phyloP scores from a whole-genome alignment of 768 basidiomycete species.

The Suillus americanus region DNA sequence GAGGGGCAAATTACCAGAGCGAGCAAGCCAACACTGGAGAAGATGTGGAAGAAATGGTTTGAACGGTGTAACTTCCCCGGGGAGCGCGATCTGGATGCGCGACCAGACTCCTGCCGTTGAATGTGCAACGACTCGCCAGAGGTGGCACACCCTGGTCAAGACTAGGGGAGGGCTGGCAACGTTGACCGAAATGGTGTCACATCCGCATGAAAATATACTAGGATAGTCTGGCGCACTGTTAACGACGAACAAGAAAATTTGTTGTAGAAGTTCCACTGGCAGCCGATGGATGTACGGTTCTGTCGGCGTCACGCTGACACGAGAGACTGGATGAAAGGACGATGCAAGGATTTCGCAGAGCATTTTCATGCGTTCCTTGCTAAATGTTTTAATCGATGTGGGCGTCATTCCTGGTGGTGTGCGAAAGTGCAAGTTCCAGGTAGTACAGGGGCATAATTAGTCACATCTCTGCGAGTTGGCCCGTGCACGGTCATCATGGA shows the following conservation, averaged over 20 bases:
- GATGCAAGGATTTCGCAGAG: neutral
- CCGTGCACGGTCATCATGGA: slow-evolving; percentile 39
- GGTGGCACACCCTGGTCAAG: neutral
- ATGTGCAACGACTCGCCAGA: neutral
- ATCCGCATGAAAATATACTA: neutral
- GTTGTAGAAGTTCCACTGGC: neutral
- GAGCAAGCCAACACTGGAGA: neutral
- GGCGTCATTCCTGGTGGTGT: neutral
- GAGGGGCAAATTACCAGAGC: neutral
- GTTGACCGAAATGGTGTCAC: neutral
- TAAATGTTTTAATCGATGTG: neutral
- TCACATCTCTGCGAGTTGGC: neutral
- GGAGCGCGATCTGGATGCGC: neutral
- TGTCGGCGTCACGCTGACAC: neutral
- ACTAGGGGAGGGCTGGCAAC: neutral
- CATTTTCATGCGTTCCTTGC: neutral
- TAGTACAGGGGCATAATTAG: neutral
- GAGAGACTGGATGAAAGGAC: neutral
- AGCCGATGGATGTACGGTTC: neutral
- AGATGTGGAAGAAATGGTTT: neutral
- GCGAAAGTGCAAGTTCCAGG: too few species aligned
- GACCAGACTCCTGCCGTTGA: neutral
- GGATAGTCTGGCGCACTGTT: neutral
- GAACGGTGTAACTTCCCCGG: neutral
- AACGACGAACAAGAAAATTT: neutral